These are phyloP conservation scores for Diplodia intermedia DNA, from an alignment of 2,329 filamentous ascomycete genomes.

Conservation along the genomic window DNA sequence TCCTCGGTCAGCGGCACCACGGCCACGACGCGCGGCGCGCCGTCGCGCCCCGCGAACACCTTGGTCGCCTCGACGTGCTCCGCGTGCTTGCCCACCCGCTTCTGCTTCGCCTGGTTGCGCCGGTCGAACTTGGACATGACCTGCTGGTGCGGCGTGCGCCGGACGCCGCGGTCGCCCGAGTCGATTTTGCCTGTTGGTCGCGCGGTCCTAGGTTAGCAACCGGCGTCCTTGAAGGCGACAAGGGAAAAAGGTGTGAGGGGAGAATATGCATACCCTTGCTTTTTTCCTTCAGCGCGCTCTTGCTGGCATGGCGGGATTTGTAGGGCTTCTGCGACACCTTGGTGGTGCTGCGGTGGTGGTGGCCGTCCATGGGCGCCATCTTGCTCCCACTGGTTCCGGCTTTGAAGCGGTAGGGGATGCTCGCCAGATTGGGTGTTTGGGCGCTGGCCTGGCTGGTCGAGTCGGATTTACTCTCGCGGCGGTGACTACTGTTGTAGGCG, in stretches of 20 bases:
- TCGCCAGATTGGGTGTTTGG: constrained; percentile 29
- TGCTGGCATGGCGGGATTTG: constrained; percentile 90
- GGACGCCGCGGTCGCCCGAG: constrained; percentile 69
- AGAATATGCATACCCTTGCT: constrained; percentile 72
- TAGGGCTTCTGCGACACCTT: constrained; percentile 88
- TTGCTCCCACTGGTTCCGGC: constrained; percentile 67
- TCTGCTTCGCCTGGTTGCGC: constrained; percentile 92
- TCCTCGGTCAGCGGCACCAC: constrained; percentile 83
- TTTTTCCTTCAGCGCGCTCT: constrained; percentile 82
- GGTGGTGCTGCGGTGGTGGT: constrained; percentile 92
- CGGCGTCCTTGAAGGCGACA: neutral
- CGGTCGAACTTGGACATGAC: constrained; percentile 97
- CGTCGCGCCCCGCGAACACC: constrained; percentile 85
- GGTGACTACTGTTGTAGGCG: constrained; percentile 4
- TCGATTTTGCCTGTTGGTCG: constrained; percentile 73
- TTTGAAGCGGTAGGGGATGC: constrained; percentile 81
- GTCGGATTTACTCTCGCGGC: neutral
- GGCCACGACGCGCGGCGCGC: constrained; percentile 85
- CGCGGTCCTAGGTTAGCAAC: neutral
- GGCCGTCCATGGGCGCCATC: constrained; percentile 73
- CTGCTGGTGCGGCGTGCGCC: constrained; percentile 93
- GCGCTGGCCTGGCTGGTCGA: neutral
- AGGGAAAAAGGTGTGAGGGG: neutral
- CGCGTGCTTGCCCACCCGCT: constrained; percentile 80
- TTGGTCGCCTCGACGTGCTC: constrained; percentile 80